A percentile compares a stretch with the other conserved stretches of the same genome.
Conservation (phyloP, 2,329 filamentous ascomycete genomes). For the Thielaviopsis euricoi region DNA sequence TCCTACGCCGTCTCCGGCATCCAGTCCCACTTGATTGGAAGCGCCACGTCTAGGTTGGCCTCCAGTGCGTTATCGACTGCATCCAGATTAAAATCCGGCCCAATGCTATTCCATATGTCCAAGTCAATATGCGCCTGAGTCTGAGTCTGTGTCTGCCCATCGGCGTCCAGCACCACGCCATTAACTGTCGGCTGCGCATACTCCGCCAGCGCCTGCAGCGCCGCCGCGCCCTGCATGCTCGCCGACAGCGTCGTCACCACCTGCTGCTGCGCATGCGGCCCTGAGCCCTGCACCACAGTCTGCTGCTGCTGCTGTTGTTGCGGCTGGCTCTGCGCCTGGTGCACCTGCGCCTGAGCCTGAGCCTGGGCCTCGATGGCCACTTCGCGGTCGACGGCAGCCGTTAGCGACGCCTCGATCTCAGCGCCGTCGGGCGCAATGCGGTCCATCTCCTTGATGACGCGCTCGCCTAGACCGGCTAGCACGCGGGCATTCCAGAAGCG, state of each 20-base stretch:
- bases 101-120: conserved; percentile 21
- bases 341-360: not conserved
- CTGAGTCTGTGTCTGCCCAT: not conserved
- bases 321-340: not conserved
- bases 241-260: no score
- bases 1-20: conserved; percentile 20
- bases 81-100: conserved; percentile 35
- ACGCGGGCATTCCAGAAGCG: conserved; percentile 42
- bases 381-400: not conserved
- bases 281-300: not conserved
- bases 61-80: conserved; percentile 38
- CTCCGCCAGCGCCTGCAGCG: no score
- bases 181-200: no score
- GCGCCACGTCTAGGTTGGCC: conserved; percentile 36
- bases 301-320: not conserved
- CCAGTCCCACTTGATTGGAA: conserved; percentile 37
- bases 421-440: conserved; percentile 32
- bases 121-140: conserved; percentile 6
- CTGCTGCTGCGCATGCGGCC: not conserved
- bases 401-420: conserved; percentile 19
- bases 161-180: not conserved
- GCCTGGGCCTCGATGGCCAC: not conserved
- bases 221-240: no score
- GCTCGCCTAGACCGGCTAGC: conserved; percentile 36
- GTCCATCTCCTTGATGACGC: conserved; percentile 39